These are phyloP conservation scores for Shiraia bambusicola DNA, from an alignment of 2,329 filamentous ascomycete species.

Conservation along the genomic window DNA sequence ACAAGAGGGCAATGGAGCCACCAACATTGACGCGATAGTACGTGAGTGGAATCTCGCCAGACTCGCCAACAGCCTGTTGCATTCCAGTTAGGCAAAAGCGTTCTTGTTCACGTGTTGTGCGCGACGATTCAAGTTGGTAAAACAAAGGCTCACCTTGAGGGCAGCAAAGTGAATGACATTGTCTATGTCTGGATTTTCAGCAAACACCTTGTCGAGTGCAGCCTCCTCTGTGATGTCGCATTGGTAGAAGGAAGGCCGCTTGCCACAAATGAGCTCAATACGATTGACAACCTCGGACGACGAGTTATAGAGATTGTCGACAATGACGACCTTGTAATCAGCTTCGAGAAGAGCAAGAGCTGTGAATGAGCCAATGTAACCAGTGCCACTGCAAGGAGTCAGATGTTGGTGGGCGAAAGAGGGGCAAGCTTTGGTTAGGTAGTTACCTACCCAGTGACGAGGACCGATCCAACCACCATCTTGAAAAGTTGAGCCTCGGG, in stretches of 20 bases:
- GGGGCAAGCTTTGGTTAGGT: conserved; percentile 42
- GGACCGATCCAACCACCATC: conserved; percentile 83
- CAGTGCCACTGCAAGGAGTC: conserved; percentile 71
- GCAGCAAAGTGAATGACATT: conserved; percentile 99
- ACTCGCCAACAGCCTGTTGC: conserved; percentile 89
- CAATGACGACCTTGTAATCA: conserved; percentile 93
- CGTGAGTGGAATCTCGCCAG: conserved; percentile 87
- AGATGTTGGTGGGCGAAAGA: conserved; percentile 25
- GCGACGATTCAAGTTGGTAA: neutral
- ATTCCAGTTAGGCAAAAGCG: conserved; percentile 5
- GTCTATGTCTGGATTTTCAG: conserved; percentile 88
- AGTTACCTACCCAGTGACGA: conserved; percentile 95
- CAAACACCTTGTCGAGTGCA: conserved; percentile 82
- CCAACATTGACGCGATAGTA: conserved; percentile 98
- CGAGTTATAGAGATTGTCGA: conserved; percentile 97
- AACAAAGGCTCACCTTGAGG: conserved; percentile 69
- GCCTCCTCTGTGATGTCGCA: conserved; percentile 85
- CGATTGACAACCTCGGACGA: conserved; percentile 88
- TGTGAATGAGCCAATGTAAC: conserved; percentile 99
- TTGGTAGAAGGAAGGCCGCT: conserved; percentile 81
- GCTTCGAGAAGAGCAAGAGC: conserved; percentile 87
- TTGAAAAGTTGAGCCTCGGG: conserved; percentile 10
- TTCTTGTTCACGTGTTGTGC: neutral
- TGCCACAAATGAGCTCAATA: conserved; percentile 90
- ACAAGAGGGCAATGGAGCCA: conserved; percentile 83